Conservation (phyloP, 805 yeast genomes). For the Starmerella stigmatis region DNA sequence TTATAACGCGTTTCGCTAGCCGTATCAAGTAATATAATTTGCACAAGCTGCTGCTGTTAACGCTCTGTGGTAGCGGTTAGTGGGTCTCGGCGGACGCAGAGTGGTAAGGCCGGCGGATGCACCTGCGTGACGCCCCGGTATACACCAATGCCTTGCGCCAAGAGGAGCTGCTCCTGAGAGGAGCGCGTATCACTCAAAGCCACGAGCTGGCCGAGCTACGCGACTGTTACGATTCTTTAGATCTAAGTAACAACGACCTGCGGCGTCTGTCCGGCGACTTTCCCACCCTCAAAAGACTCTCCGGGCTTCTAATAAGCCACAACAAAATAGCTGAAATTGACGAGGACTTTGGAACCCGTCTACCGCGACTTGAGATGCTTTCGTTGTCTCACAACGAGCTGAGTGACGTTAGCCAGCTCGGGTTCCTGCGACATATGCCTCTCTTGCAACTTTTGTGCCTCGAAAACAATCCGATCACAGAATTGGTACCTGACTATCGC, state of each 20-base stretch:
- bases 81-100: too few relatives aligned
- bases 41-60: too few relatives aligned
- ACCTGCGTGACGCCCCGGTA: neutral
- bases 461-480: constrained; percentile 47
- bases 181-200: constrained; percentile 34
- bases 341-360: constrained; percentile 28
- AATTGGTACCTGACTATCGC: constrained; percentile 45
- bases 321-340: constrained; percentile 45
- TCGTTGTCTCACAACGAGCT: constrained; percentile 46
- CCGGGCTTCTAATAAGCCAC: constrained; percentile 49
- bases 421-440: constrained; percentile 34
- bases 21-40: too few relatives aligned
- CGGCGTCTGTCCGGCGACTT: too few relatives aligned
- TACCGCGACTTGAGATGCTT: constrained; percentile 44
- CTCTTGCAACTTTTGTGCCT: constrained; percentile 42
- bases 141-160: constrained; percentile 11
- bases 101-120: constrained; percentile 3
- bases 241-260: constrained; percentile 65
- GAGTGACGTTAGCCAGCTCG: constrained; percentile 37
- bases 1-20: too few relatives aligned
- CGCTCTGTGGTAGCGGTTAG: too few relatives aligned
- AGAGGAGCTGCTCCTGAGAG: constrained; percentile 22
- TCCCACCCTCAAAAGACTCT: too few relatives aligned
- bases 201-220: constrained; percentile 37
- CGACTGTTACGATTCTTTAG: constrained; percentile 47